phyloP scores from a whole-genome alignment of 106 monocot species.

The Dendrobium huoshanense region DNA sequence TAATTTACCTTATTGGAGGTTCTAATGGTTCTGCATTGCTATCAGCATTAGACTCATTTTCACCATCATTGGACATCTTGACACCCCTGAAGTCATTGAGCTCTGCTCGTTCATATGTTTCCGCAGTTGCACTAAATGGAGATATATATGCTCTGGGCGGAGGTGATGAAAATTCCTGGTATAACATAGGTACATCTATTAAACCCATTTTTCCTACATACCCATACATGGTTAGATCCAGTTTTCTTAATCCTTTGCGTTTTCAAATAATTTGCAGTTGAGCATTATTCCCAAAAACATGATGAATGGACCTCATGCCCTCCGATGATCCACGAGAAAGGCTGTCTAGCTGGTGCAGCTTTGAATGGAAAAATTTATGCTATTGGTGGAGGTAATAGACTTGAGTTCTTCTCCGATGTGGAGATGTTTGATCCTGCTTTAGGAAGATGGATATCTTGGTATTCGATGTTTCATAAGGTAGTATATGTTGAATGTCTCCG shows the following conservation, averaged over 20 bases:
- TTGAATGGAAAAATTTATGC: conserved; percentile 71
- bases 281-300: conserved; percentile 42
- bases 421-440: conserved; percentile 82
- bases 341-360: conserved; percentile 54
- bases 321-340: conserved; percentile 40
- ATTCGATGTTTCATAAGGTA: conserved; percentile 66
- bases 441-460: conserved; percentile 52
- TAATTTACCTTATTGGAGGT: conserved; percentile 66
- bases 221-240: neutral
- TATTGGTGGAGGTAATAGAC: conserved; percentile 72
- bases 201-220: neutral
- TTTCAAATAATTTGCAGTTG: conserved; percentile 43
- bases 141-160: conserved; percentile 71
- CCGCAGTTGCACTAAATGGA: conserved; percentile 44
- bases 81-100: conserved; percentile 51
- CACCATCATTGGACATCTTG: conserved; percentile 38
- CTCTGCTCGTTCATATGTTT: conserved; percentile 59
- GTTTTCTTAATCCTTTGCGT: neutral
- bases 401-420: conserved; percentile 47
- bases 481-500: neutral
- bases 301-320: conserved; percentile 52
- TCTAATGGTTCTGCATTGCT: conserved; percentile 56
- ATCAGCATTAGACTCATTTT: conserved; percentile 60
- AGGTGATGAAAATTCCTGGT: conserved; percentile 47
- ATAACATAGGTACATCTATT: conserved; percentile 40